phyloP scores from a whole-genome alignment of 2,329 filamentous ascomycete species.

The Colletotrichum incanum region DNA sequence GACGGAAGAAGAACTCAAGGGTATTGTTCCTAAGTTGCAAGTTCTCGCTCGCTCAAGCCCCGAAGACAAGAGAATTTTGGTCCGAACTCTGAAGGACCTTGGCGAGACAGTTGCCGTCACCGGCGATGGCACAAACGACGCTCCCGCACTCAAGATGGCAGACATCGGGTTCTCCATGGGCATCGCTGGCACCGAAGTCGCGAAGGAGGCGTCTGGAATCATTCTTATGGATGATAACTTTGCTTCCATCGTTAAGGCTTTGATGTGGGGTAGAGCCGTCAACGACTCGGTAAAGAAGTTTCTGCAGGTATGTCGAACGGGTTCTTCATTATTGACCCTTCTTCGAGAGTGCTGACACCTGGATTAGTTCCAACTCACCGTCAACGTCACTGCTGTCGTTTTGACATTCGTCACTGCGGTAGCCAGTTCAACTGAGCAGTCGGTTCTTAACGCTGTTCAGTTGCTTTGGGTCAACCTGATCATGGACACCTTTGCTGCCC shows the following conservation, averaged over 20 bases:
- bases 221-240: conserved; percentile 77
- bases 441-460: conserved; percentile 73
- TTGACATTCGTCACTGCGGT: conserved; percentile 73
- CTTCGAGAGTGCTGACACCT: conserved; percentile 64
- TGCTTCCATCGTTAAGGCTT: conserved; percentile 73
- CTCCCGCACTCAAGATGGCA: conserved; percentile 75
- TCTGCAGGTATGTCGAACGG: conserved; percentile 69
- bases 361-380: conserved; percentile 70
- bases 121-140: conserved; percentile 78
- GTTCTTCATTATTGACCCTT: conserved; percentile 72
- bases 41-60: conserved; percentile 79
- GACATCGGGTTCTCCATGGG: conserved; percentile 80
- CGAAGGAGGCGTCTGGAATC: conserved; percentile 74
- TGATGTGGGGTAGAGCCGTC: conserved; percentile 75
- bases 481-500: conserved; percentile 74
- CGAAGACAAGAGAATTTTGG: conserved; percentile 78
- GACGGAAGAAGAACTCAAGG: conserved; percentile 63
- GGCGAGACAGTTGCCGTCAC: conserved; percentile 78
- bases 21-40: conserved; percentile 74
- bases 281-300: conserved; percentile 78
- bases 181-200: conserved; percentile 75
- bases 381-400: conserved; percentile 74
- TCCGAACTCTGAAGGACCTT: conserved; percentile 75
- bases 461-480: conserved; percentile 76
- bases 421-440: conserved; percentile 62